Percentiles rank a stretch among this genome's conserved stretches.
These are phyloP conservation scores for Thymus mandschuricus DNA, from an alignment of 257 asterid genomes.

Conservation along the genomic window DNA sequence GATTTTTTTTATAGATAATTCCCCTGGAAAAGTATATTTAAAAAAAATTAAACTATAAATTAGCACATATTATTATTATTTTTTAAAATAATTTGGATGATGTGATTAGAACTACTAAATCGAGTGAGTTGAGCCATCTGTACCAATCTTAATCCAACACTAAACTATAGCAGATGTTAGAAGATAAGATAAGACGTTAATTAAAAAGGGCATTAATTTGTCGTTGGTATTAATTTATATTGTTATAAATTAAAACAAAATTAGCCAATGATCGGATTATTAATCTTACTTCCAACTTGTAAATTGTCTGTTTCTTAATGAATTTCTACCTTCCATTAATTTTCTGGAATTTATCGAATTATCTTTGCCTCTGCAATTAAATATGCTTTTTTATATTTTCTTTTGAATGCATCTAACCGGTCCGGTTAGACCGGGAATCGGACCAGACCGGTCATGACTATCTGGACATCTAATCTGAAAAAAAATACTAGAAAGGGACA, in stretches of 20 bases:
- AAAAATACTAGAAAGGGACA: conserved; percentile 20
- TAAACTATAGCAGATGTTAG: neutral
- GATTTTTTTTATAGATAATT: too few relatives aligned
- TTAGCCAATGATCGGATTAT: neutral
- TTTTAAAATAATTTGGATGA: too few relatives aligned
- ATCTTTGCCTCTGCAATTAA: too few relatives aligned
- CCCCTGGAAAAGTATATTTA: too few relatives aligned
- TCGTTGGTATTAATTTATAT: conserved; percentile 2
- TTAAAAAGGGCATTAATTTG: conserved; percentile 1
- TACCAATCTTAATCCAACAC: neutral
- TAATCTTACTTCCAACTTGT: neutral
- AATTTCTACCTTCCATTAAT: too few relatives aligned
- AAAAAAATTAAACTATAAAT: too few relatives aligned
- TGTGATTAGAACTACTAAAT: neutral
- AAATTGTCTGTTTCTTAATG: neutral
- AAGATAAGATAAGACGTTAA: conserved; percentile 13
- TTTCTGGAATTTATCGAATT: too few relatives aligned
- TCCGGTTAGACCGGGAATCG: neutral
- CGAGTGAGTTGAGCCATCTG: conserved; percentile 11
- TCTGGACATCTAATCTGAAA: neutral
- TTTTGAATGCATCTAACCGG: neutral
- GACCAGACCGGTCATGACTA: neutral
- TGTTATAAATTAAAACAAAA: too few relatives aligned
- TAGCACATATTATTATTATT: too few relatives aligned
- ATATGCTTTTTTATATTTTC: too few relatives aligned